phyloP scores from a whole-genome alignment of 768 basidiomycete species.

The Suillus lakei region DNA sequence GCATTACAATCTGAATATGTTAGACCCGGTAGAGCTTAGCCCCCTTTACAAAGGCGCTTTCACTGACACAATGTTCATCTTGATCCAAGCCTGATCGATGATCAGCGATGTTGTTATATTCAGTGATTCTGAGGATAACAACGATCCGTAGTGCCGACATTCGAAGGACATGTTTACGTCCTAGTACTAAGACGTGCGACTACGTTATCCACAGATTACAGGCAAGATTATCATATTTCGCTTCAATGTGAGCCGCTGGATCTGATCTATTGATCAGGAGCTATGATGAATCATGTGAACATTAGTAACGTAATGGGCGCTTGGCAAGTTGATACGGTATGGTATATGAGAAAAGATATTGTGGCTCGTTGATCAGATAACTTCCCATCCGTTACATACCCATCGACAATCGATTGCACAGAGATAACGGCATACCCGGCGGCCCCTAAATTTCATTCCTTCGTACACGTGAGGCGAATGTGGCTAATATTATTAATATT shows the following conservation, averaged over 20 bases:
- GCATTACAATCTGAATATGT: background rate
- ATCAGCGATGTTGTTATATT: background rate
- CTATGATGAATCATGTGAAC: background rate
- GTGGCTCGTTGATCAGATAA: background rate
- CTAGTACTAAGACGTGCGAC: background rate
- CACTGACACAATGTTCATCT: background rate
- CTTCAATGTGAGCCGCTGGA: background rate
- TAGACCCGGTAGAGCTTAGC: too few relatives aligned
- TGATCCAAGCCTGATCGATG: background rate
- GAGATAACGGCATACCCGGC: background rate
- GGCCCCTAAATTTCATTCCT: background rate
- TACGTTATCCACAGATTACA: background rate
- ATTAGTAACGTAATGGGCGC: background rate
- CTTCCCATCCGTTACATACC: background rate
- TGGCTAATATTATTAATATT: background rate
- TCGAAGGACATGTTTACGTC: background rate
- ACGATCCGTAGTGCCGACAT: background rate
- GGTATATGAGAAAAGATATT: background rate
- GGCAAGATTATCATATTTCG: background rate
- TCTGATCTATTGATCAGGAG: background rate
- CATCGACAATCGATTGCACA: background rate
- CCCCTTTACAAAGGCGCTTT: background rate
- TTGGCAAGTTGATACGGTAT: background rate
- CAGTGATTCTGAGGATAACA: conserved; percentile 1
- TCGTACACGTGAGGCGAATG: conserved; percentile 4